phyloP scores from a whole-genome alignment of 2,329 filamentous ascomycete genomes.

The Alternaria viburni region DNA sequence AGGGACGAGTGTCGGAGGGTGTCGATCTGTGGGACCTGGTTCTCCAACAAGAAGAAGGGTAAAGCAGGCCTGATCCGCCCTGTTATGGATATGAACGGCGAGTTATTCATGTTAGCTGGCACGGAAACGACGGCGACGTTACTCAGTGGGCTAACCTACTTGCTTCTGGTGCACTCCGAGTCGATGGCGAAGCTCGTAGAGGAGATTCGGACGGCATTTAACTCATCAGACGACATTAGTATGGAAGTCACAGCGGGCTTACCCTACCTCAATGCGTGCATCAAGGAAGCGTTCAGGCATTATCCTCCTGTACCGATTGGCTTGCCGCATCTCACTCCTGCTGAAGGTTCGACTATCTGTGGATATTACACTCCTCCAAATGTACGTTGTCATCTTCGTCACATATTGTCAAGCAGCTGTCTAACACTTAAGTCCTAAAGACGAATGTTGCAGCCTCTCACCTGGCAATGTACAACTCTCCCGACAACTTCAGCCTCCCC shows the following conservation, averaged over 20 bases:
- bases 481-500: background rate
- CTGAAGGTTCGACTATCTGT: background rate
- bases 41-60: conserved; percentile 34
- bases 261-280: conserved; percentile 41
- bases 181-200: conserved; percentile 9
- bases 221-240: conserved; percentile 7
- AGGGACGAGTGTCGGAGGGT: conserved; percentile 10
- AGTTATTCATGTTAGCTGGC: conserved; percentile 37
- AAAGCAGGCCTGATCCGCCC: background rate
- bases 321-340: conserved; percentile 19
- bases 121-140: conserved; percentile 44
- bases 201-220: conserved; percentile 25
- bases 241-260: conserved; percentile 39
- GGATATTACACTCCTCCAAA: background rate
- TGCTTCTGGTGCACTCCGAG: conserved; percentile 26
- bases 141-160: conserved; percentile 42
- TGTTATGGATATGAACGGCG: background rate
- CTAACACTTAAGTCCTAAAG: background rate
- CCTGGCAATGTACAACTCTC: background rate
- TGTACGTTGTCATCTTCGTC: background rate
- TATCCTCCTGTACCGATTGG: conserved; percentile 47
- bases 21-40: conserved; percentile 31
- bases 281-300: conserved; percentile 37
- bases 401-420: background rate
- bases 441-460: background rate